Conservation (phyloP, 192 early-diverging fungal species). For the Pecoramyces ruminantium region DNA sequence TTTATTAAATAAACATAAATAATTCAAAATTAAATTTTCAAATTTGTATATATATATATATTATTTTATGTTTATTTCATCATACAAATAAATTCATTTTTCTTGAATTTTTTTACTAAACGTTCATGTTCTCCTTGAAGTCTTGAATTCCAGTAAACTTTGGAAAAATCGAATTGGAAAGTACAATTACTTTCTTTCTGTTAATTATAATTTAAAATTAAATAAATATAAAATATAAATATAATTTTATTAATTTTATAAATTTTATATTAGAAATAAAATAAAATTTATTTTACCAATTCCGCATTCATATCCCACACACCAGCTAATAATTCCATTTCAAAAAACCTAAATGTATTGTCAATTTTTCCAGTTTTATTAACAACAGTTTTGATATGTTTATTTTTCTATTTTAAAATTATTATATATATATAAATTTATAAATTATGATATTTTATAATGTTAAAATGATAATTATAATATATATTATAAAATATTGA, state of each 20-base stretch:
- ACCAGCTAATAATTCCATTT: slow-evolving; percentile 92
- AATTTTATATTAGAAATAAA: no score
- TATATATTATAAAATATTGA: no score
- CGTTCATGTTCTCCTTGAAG: slow-evolving; percentile 88
- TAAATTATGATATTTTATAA: no score
- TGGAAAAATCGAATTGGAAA: slow-evolving; percentile 86
- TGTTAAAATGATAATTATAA: no score
- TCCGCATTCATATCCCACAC: slow-evolving; percentile 69
- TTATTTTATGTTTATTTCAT: neutral
- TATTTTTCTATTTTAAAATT: slow-evolving; percentile 58
- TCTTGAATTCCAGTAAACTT: slow-evolving; percentile 99
- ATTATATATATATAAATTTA: no score
- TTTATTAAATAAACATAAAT: no score
- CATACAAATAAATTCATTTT: slow-evolving; percentile 57
- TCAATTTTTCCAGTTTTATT: slow-evolving; percentile 95
- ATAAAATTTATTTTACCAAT: slow-evolving; percentile 56
- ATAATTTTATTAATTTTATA: no score
- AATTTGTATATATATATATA: no score
- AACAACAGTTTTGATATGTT: slow-evolving; percentile 72
- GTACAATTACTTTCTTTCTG: slow-evolving; percentile 79
- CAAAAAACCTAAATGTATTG: slow-evolving; percentile 86
- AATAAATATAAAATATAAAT: no score
- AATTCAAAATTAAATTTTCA: no score
- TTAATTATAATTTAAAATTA: no score
- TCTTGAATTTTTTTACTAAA: slow-evolving; percentile 56